Conservation (phyloP, 306 rosid genomes). For the Mimosa bimucronata region DNA sequence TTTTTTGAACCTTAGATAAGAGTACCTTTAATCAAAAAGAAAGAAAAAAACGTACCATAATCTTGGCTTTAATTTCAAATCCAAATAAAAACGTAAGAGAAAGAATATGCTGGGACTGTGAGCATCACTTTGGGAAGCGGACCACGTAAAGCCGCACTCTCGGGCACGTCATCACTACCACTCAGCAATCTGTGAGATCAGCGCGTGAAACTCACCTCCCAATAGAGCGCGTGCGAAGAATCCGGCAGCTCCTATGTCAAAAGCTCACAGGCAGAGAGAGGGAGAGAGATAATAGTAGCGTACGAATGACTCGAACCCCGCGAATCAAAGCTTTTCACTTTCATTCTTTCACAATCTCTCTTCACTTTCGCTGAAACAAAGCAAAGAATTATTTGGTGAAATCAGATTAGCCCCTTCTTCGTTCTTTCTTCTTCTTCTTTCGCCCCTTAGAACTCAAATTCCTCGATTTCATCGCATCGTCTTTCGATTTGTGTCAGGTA, state of each 20-base stretch:
- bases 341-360: constrained; percentile 2
- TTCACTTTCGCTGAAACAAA: neutral
- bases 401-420: neutral
- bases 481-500: constrained; percentile 31
- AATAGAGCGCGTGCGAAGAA: neutral
- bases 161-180: neutral
- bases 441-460: constrained; percentile 15
- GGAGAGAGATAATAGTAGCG: no score
- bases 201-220: neutral
- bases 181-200: neutral
- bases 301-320: constrained; percentile 56
- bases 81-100: neutral
- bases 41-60: neutral
- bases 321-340: constrained; percentile 36
- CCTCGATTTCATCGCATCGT: constrained; percentile 40
- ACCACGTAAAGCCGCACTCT: constrained; percentile 19
- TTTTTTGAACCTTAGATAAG: no score
- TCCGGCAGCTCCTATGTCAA: neutral
- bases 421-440: constrained; percentile 15
- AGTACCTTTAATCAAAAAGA: neutral
- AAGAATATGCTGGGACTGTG: neutral
- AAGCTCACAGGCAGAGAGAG: neutral
- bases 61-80: neutral
- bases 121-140: neutral
- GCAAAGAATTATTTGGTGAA: neutral